Evolutionary conservation across 768 basidiomycete species (phyloP), one percentile per base, ranked within the genome.

Genomic region (Rossbeevera mucosa): DNA sequence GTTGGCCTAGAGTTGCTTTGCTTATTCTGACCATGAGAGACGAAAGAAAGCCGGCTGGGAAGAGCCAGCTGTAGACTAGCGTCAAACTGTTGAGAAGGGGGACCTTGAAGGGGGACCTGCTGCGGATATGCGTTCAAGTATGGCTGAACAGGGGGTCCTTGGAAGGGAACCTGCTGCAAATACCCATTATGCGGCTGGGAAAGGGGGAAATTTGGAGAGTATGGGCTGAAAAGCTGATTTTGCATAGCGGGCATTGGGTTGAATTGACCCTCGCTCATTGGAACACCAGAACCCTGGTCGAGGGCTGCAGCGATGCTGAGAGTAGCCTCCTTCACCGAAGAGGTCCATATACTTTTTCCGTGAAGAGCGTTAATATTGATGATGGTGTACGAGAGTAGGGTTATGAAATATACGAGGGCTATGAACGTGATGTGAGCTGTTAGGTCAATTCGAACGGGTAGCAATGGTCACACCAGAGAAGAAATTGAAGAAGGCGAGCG

Each of bases 351-450:
- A 21, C 55, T 16, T 29, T 24, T 62, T 21, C 68, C 64, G 29
- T 52, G 58, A 22, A 62, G 47, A 16, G 57, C 57, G 11, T 45
- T 55, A 49, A 64, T 58, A 11, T 45, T 54, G 52, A 64, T 57
- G 40, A 64, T 58, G 43, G 59, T 64, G 28, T 57, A 66, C 5
- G 7, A 18, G 36, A 38, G 18, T 41, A 62, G 42, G 22, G 68
- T 26, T 18, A 61, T 41, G 31, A 55, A 59, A 50, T 66, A 68
- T 8, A 66, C 29, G 47, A 68, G 62, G 14, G 56, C 67, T 64
- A 18, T 31, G n/a, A 29, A 36, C 9, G 24, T 5, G 21, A 21
- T 14, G 28, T 50, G 31, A 53, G 47, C 20, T n/a, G n/a, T n/a
- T n/a, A 44, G 20, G 11, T 8, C 18, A 16, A 31, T 31, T 20